Base-by-base conservation (phyloP, 768 basidiomycete genomes). In the Lentinula boryana region DNA sequence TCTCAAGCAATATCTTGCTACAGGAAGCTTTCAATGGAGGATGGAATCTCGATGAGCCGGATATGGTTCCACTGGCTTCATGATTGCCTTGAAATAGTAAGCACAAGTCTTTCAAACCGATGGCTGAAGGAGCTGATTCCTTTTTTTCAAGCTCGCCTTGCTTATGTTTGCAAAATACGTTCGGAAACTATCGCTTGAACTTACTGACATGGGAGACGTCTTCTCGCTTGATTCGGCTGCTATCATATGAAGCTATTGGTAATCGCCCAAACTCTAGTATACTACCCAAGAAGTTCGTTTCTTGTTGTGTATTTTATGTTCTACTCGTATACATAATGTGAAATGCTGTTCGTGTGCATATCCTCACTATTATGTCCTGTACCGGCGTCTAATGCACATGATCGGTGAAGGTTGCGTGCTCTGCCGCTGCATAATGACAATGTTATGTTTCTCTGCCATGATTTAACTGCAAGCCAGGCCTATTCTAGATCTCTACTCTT, bases 41-140 rank as follows among this genome's bases (percentile, higher is more conserved):
- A 10, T 60, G 58, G 58, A 60, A 60, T 21, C 15, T 18, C 9
- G 58, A 60, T 31, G 58, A 60, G 23, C 58, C 50, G 4, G 58
- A 60, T 35, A 36, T 60, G 21, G 23, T 52, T 36, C 58, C 48
- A 12, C 43, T 31, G 5, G 23, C 12, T 2, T 12, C 9, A 32
- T 31, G 50, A 51, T 51, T 51, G 32, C 32, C 32, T 33, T 51
- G 27, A 27, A 33, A 32, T 51, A 27, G 27, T 35, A 6, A 0
- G 16, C 32, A 16, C n/a, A 27, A 27, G 27, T 27, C 27, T 27
- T 27, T 3, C 27, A 0, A 0, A 0, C 27, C 27, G 27, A 27
- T 27, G 27, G 27, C 27, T 27, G 27, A 27, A 27, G 41, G 16
- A 43, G 1, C 41, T 43, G 41, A 43, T 15, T 43, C 7, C n/a